Percentiles rank a stretch among this genome's conserved stretches.
phyloP scores from a whole-genome alignment of 2,329 filamentous ascomycete species.

The Cladosporium sp. region DNA sequence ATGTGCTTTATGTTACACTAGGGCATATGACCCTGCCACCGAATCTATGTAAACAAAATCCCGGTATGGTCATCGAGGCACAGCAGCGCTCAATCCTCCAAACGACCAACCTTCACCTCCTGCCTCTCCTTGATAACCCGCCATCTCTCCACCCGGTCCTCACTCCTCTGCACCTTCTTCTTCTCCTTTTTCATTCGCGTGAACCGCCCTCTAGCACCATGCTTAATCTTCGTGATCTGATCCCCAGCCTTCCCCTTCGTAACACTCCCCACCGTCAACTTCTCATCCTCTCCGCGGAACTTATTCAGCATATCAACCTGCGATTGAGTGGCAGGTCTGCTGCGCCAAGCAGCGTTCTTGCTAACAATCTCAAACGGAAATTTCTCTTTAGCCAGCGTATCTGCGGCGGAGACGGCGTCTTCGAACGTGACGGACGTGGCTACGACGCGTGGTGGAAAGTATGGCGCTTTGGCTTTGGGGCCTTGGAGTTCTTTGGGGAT shows the following conservation, averaged over 20 bases:
- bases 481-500: slow-evolving; percentile 28
- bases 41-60: no score
- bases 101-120: slow-evolving; percentile 47
- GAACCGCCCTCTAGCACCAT: slow-evolving; percentile 69
- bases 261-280: slow-evolving; percentile 53
- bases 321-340: slow-evolving; percentile 53
- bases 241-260: slow-evolving; percentile 79
- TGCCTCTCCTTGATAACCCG: slow-evolving; percentile 37
- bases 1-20: no score
- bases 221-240: slow-evolving; percentile 88
- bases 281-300: slow-evolving; percentile 51
- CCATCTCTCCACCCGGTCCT: slow-evolving; percentile 46
- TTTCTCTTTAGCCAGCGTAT: slow-evolving; percentile 51
- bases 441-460: slow-evolving; percentile 64
- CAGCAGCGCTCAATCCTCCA: not conserved
- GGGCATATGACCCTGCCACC: no score
- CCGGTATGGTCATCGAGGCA: no score
- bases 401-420: slow-evolving; percentile 77
- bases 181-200: slow-evolving; percentile 27
- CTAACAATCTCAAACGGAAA: slow-evolving; percentile 57
- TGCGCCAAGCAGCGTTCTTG: slow-evolving; percentile 66
- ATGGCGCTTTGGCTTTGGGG: slow-evolving; percentile 49
- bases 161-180: slow-evolving; percentile 31
- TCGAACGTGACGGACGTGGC: slow-evolving; percentile 62
- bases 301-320: slow-evolving; percentile 70